Conservation (phyloP, 179 eudicot genomes). For the Spinacia oleracea region DNA sequence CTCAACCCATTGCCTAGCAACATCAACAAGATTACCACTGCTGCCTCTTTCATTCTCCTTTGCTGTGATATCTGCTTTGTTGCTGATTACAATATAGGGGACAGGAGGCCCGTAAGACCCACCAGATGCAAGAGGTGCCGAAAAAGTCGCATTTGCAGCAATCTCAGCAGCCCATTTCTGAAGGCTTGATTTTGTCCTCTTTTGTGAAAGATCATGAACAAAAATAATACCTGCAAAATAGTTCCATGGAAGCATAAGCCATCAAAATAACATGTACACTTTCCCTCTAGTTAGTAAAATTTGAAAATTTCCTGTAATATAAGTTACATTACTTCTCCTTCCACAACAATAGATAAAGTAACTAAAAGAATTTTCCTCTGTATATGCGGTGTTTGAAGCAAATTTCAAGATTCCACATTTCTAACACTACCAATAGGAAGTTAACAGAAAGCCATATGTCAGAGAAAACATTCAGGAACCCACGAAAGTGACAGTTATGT, state of each 20-base stretch:
- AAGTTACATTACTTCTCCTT: background rate
- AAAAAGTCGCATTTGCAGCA: conserved; percentile 67
- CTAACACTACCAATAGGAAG: background rate
- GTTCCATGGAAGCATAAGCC: conserved; percentile 2
- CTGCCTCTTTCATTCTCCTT: conserved; percentile 64
- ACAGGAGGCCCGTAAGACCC: conserved; percentile 89
- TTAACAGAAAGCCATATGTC: background rate
- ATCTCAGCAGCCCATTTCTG: conserved; percentile 77
- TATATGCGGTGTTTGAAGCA: background rate
- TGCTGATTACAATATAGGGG: conserved; percentile 74
- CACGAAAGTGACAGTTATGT: background rate
- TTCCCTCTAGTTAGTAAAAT: background rate
- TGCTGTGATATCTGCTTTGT: conserved; percentile 74
- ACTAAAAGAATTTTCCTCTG: background rate
- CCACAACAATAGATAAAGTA: background rate
- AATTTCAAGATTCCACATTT: background rate
- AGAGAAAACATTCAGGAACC: background rate
- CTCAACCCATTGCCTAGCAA: conserved; percentile 84
- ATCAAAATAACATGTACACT: background rate
- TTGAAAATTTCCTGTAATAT: conserved; percentile 7
- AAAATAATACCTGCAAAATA: conserved; percentile 63
- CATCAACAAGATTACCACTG: conserved; percentile 85
- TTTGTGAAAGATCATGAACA: conserved; percentile 75
- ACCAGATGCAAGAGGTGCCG: conserved; percentile 66
- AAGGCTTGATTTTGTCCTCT: conserved; percentile 69